Evolutionary conservation across 371 early-diverging fungal genomes (phyloP), one percentile per base, ranked within the genome.

Genomic region (Rhizopus sp.): DNA sequence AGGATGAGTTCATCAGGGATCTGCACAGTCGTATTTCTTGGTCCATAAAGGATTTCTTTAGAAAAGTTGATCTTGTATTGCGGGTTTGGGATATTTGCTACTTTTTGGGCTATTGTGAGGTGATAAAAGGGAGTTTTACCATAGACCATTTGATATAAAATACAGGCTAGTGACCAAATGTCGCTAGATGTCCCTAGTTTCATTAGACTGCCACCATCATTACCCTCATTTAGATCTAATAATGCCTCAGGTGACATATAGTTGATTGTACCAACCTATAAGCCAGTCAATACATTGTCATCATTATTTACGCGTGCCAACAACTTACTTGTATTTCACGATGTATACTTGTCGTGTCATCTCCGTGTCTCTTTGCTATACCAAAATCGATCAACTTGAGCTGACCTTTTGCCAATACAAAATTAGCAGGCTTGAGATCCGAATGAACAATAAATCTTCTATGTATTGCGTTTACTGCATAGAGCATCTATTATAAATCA

Each of bases 371-470:
- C 56, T 94, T 97, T 5, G 98, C 95, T 53, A 99, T 99, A n/a
- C 99, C 99, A 84, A 99, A 99, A 69, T 99, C 99, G 57, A 98
- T 99, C 53, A 98, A 69, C 60, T 97, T 98, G 8, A 98, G 67
- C 17, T 77, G 57, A 2, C 94, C 96, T 51, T 83, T 80, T 2
- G 94, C 93, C 8, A 96, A 60, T 12, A 96, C 64, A 66, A 96
- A 96, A 70, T 96, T 96, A 29, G 95, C 97, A 0, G 99, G 99
- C 66, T 99, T 99, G 30, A 99, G 70, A 64, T 99, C 99, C 4
- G 91, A 82, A 63, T 99, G 99, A 4, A 99, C 90, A 60, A 98
- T 94, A 13, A 89, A 87, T 47, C 83, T 76, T 37, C 89, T 77
- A 71, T 99, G 99, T 9, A 98, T 88, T 2, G 85, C 84, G 40